Percentiles rank a stretch among this genome's conserved stretches.
Conservation (phyloP, 73 alveolate genomes). For the Paramecium biaurelia region DNA sequence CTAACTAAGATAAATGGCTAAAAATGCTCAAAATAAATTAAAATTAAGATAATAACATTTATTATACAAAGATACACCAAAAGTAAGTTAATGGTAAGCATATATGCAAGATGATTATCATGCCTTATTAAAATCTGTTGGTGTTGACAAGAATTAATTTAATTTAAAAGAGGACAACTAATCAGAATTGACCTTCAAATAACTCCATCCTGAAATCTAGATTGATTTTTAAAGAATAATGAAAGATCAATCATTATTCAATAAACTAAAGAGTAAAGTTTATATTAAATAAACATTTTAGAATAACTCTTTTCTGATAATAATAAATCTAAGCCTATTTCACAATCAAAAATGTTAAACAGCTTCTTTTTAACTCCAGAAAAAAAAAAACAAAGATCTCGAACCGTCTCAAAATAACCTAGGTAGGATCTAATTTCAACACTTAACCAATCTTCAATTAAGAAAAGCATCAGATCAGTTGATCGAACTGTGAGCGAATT, state of each 20-base stretch:
- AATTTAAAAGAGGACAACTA: neutral
- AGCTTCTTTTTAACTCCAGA: conserved; percentile 16
- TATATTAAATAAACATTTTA: neutral
- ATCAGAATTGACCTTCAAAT: neutral
- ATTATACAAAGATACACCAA: neutral
- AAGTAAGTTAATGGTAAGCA: neutral
- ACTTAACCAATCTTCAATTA: neutral
- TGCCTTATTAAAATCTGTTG: neutral
- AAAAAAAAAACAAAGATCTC: neutral
- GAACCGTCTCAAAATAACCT: neutral
- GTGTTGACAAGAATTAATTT: neutral
- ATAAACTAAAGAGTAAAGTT: conserved; percentile 9
- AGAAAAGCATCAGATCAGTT: neutral
- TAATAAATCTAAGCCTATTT: neutral
- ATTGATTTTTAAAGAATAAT: neutral
- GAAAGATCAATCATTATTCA: neutral
- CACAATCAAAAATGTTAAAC: conserved; percentile 25
- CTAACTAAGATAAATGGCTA: neutral
- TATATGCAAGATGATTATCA: neutral
- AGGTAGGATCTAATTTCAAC: neutral
- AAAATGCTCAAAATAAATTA: neutral
- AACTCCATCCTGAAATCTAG: neutral
- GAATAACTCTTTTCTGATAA: neutral
- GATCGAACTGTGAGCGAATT: conserved; percentile 10
- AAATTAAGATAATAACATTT: neutral